Evolutionary conservation across 768 basidiomycete species (phyloP).

Genomic region (Xerocomellus intermedius): DNA sequence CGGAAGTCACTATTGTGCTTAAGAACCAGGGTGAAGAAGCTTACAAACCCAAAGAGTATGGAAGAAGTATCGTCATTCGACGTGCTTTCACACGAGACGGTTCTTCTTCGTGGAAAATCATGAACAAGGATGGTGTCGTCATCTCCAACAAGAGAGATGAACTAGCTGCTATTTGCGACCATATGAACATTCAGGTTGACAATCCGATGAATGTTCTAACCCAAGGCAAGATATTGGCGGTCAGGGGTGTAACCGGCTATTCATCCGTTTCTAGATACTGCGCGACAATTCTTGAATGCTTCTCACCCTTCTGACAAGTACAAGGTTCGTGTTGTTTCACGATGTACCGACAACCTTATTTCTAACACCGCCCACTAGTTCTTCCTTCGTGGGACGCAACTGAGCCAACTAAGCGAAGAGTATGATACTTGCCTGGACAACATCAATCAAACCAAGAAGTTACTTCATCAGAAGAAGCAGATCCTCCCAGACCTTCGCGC

Average conservation of each 20-base stretch:
- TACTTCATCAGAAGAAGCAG: constrained; percentile 70
- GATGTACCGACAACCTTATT: neutral
- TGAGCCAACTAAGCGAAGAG: constrained; percentile 82
- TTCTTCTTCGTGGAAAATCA: constrained; percentile 78
- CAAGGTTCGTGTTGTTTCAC: constrained; percentile 49
- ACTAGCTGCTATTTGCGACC: constrained; percentile 83
- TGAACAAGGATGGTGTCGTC: constrained; percentile 58
- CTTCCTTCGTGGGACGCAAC: constrained; percentile 91
- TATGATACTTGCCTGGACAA: constrained; percentile 77
- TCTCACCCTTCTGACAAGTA: constrained; percentile 86
- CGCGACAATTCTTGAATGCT: constrained; percentile 76
- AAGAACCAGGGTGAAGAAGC: constrained; percentile 93
- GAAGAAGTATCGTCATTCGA: constrained; percentile 79
- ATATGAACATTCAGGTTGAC: constrained; percentile 96
- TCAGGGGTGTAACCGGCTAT: neutral
- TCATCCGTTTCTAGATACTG: constrained; percentile 29
- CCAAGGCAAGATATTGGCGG: constrained; percentile 51
- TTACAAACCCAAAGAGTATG: constrained; percentile 81
- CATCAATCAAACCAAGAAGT: constrained; percentile 63
- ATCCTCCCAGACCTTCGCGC: constrained; percentile 73
- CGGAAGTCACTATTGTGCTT: constrained; percentile 77
- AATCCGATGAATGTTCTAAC: constrained; percentile 95
- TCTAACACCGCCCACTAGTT: constrained; percentile 50
- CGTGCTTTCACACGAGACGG: constrained; percentile 80
- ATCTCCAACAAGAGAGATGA: constrained; percentile 82